Evolutionary conservation across 768 basidiomycete species (phyloP).

Genomic region (Chalciporus pseudorubinellus): DNA sequence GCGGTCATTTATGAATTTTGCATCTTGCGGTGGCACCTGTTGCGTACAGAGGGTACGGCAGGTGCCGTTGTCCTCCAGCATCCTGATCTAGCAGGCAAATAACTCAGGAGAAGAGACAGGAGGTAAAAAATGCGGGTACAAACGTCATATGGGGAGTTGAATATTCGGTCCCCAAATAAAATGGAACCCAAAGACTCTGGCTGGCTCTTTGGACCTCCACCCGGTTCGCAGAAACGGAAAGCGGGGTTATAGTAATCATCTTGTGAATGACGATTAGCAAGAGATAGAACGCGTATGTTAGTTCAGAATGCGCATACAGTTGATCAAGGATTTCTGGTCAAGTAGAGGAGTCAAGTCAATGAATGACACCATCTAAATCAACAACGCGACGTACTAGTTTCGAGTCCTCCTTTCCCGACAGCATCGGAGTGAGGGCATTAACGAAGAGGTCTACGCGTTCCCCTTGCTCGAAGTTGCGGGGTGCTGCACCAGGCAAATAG

Average conservation of each 20-base stretch:
- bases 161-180: slow-evolving; percentile 95
- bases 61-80: slow-evolving; percentile 72
- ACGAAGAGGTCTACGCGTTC: slow-evolving; percentile 80
- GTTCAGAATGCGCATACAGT: slow-evolving; percentile 48
- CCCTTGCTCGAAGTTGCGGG: slow-evolving; percentile 71
- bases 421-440: slow-evolving; percentile 87
- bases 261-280: slow-evolving; percentile 28
- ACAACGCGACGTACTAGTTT: slow-evolving; percentile 59
- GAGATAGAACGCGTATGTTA: background rate
- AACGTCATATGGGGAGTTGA: slow-evolving; percentile 86
- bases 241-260: slow-evolving; percentile 92
- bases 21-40: slow-evolving; percentile 64
- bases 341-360: slow-evolving; percentile 6
- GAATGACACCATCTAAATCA: background rate
- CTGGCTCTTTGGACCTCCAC: slow-evolving; percentile 65
- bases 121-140: slow-evolving; percentile 24
- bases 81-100: slow-evolving; percentile 57
- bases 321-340: slow-evolving; percentile 82
- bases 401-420: slow-evolving; percentile 60
- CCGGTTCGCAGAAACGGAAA: slow-evolving; percentile 84
- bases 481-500: slow-evolving; percentile 91
- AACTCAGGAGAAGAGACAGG: slow-evolving; percentile 6
- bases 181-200: slow-evolving; percentile 91
- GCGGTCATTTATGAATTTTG: slow-evolving; percentile 87
- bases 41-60: slow-evolving; percentile 73